These are phyloP conservation scores for Suillus bovinus DNA, from an alignment of 768 basidiomycete species.

Conservation along the genomic window DNA sequence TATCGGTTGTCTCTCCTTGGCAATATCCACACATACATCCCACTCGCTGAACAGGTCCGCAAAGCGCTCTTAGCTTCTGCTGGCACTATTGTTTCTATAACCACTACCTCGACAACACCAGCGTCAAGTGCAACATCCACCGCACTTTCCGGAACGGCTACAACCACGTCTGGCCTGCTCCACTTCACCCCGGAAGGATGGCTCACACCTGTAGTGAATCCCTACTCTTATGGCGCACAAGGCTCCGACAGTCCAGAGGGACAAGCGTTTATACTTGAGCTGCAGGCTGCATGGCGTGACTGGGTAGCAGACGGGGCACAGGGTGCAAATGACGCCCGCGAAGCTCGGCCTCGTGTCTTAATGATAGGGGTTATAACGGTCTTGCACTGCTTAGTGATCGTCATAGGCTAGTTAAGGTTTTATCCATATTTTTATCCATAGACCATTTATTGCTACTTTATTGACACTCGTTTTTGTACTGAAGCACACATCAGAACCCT, in stretches of 20 bases:
- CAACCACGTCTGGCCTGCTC: conserved; percentile 23
- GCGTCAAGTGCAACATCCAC: conserved; percentile 6
- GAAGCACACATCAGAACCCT: not conserved
- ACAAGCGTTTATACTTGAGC: conserved; percentile 75
- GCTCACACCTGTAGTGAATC: conserved; percentile 76
- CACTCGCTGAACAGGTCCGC: conserved; percentile 58
- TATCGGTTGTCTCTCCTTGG: conserved; percentile 67
- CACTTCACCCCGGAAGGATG: conserved; percentile 65
- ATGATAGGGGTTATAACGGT: not conserved
- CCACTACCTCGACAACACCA: conserved; percentile 5
- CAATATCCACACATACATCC: conserved; percentile 49
- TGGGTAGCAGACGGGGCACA: conserved; percentile 61
- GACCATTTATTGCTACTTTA: not conserved
- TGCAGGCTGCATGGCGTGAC: conserved; percentile 76
- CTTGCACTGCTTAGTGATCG: not conserved
- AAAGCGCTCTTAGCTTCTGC: conserved; percentile 31
- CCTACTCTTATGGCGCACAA: conserved; percentile 47
- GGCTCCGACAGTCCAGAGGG: conserved; percentile 69
- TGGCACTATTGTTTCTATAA: conserved; percentile 20
- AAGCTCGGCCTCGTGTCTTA: not conserved
- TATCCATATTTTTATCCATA: too few relatives aligned
- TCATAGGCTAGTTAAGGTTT: not conserved
- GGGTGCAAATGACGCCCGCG: conserved; percentile 44
- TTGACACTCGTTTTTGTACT: not conserved
- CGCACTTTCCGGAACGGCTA: conserved; percentile 15